Conservation (phyloP, 2,329 filamentous ascomycete genomes). For the Annulohypoxylon truncatum region DNA sequence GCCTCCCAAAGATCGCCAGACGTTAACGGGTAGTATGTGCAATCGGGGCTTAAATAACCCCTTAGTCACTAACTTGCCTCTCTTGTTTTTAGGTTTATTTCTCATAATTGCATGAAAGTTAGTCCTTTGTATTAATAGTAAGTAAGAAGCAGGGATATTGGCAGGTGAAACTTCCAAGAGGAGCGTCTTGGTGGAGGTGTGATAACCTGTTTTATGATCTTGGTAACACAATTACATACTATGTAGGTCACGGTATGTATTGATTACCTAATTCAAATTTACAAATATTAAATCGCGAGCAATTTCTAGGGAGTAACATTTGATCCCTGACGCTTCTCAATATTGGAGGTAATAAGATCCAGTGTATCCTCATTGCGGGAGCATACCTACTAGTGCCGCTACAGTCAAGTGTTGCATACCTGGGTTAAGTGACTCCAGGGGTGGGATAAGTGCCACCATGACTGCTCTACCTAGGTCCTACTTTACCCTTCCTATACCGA, state of each 20-base stretch:
- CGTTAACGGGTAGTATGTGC: neutral
- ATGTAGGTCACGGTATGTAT: neutral
- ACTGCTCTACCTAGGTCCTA: too few relatives aligned
- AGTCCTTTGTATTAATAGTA: slow-evolving; percentile 2
- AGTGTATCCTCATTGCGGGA: neutral
- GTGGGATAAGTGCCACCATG: neutral
- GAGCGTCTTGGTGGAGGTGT: neutral
- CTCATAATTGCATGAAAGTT: neutral
- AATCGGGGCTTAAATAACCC: neutral
- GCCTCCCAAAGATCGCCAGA: slow-evolving; percentile 4
- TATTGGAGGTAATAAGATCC: neutral
- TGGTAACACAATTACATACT: slow-evolving; percentile 2
- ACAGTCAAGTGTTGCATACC: neutral
- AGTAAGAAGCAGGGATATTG: neutral
- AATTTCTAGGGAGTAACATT: too few relatives aligned
- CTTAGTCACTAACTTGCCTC: neutral
- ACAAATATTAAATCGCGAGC: neutral
- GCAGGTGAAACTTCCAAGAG: slow-evolving; percentile 8
- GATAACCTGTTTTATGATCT: neutral
- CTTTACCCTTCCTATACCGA: neutral
- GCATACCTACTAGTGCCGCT: neutral
- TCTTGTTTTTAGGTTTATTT: neutral
- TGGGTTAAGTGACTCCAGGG: neutral
- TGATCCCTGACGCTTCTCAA: too few relatives aligned
- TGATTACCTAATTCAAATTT: neutral